phyloP scores from a whole-genome alignment of 2,329 filamentous ascomycete genomes.

The Aspergillus fijiensis region DNA sequence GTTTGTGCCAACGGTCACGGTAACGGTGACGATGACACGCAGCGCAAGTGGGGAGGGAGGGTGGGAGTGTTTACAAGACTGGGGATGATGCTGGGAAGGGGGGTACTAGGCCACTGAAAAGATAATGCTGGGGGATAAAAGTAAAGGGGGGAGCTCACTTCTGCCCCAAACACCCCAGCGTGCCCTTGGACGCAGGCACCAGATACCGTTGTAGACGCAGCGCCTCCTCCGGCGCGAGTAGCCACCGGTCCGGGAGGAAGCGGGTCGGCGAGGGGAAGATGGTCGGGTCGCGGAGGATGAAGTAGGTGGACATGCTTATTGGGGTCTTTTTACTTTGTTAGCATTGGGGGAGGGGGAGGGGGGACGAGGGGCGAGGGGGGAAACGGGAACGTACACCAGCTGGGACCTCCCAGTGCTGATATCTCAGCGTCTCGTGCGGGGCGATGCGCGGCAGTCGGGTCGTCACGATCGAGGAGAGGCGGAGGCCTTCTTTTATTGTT shows the following conservation, averaged over 20 bases:
- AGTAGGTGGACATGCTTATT: not conserved
- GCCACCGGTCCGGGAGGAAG: not conserved
- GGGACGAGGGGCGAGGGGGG: no score
- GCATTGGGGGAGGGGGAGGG: no score
- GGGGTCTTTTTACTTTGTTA: not conserved
- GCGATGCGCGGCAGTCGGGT: slow-evolving; percentile 33
- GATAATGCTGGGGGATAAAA: no score
- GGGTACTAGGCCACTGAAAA: not conserved
- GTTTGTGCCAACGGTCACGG: no score
- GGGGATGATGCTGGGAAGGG: no score
- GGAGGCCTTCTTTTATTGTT: slow-evolving; percentile 9
- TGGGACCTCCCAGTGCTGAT: slow-evolving; percentile 35
- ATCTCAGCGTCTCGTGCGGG: slow-evolving; percentile 27
- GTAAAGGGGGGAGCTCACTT: not conserved
- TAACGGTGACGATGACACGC: no score
- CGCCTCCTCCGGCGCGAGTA: not conserved
- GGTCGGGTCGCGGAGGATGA: not conserved
- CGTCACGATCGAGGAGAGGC: slow-evolving; percentile 16
- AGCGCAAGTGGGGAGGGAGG: no score
- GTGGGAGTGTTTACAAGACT: no score
- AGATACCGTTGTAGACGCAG: not conserved
- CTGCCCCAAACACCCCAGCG: not conserved
- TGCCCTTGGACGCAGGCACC: not conserved
- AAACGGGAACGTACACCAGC: slow-evolving; percentile 27
- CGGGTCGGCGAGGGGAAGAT: not conserved